phyloP scores from a whole-genome alignment of 2,329 filamentous ascomycete genomes.

The Apiospora kogelbergensis region DNA sequence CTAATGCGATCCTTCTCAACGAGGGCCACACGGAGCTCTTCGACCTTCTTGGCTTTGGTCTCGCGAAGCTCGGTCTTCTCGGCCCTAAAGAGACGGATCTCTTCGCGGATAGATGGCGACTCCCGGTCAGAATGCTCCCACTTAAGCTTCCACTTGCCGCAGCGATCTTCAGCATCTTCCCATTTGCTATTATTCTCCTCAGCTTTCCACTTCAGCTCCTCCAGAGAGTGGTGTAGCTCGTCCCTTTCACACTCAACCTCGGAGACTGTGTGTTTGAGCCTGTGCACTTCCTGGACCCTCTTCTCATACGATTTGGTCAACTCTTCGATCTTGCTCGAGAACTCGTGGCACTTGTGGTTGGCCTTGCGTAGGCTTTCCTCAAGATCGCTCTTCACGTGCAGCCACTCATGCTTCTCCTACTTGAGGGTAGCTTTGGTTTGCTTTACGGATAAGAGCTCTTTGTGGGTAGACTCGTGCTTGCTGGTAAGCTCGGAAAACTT shows the following conservation, averaged over 20 bases:
- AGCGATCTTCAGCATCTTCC: not conserved
- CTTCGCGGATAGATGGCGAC: not conserved
- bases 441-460: not conserved
- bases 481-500: not conserved
- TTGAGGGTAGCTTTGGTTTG: not conserved
- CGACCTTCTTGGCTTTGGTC: not conserved
- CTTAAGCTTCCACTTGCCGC: not conserved
- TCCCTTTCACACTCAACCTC: not conserved
- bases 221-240: not conserved
- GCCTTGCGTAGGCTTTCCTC: not conserved
- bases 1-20: not conserved
- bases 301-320: not conserved
- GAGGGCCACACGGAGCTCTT: not conserved
- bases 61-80: not conserved
- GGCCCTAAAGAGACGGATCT: not conserved
- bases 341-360: not conserved
- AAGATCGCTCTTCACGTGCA: not conserved
- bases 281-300: not conserved
- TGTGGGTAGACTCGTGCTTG: not conserved
- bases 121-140: not conserved
- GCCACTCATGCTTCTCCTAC: not conserved
- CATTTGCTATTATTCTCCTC: not conserved
- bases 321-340: not conserved
- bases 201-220: not conserved
- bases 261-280: not conserved